Evolutionary conservation across 805 yeast genomes (phyloP), one percentile per base, ranked within the genome.

Genomic region (Cyberlindnera galapagoensis): DNA sequence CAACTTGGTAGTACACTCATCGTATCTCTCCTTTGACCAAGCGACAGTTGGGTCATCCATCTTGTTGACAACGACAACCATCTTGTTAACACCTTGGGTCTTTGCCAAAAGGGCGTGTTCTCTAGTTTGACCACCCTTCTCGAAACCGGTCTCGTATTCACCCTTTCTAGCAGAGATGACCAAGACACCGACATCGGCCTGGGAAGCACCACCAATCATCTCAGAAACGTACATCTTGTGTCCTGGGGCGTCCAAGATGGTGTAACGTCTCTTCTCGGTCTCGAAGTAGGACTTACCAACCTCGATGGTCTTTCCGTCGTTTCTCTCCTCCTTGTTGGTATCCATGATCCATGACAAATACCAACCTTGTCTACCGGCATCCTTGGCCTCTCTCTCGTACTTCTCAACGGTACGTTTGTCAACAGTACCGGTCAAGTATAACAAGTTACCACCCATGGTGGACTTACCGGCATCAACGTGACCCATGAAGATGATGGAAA

Each of bases 311-410:
- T 92, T 92, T 70, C 99, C 99, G 64, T 92, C 97, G 52, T 74
- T 85, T 71, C 98, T 83, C 69, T 92, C 99, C 67, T 92, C 98
- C 64, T 86, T 88, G 68, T 94, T 92, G 50, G 97, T 90, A 62
- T 92, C 99, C 96, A 92, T 88, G 50, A 92, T 94, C 98, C 98
- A 92, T 7, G 97, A 88, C 49, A 92, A 69, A 60, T 92, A 92
- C 99, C 99, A 92, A 62, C 97, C 97, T 68, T 92, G 98, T 69
- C 97, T 83, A 61, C 98, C 97, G 28, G 97, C 97, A 51, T 92
- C 99, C 62, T 87, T 87, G 39, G 98, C 98, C 65, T 92, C 99
- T 60, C 88, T 77, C 68, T 92, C 97, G 58, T 90, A 90, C 62
- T 92, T 92, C 50, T 92, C 99, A 46, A 92, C 92, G 14, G 97